Evolutionary conservation across 331 rosid species (phyloP), one percentile per base, ranked within the genome.

Genomic region (Cydonia oblonga): DNA sequence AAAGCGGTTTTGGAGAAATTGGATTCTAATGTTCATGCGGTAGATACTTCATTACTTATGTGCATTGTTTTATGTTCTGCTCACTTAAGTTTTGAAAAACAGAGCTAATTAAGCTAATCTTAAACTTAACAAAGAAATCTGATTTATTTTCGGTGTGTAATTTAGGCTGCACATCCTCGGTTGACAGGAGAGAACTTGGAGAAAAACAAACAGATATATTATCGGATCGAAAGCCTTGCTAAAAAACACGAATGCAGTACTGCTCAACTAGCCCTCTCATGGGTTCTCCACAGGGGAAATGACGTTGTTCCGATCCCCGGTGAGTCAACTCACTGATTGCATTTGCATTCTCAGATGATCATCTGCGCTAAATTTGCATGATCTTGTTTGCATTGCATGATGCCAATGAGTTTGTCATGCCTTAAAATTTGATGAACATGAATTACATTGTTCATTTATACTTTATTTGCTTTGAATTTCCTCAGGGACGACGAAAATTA

Each of bases 281-380:
- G 90, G 92, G 73, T 87, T 49, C 83, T 89, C 63, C 76, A 78
- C 0, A 85, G 77, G 71, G 92, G 92, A 44, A 40, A 85, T 7
- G 96, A 85, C 40, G 84, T 87, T 26, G 86, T 75, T 16, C 96
- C 96, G 23, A 87, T 89, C 38, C 96, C 96, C 52, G 96, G 85
- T 86, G 44, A 76, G 83, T 76, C 24, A 46, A 46, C 14, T 38
- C 44, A 10, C 46, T 40, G 14, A 12, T 40, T 10, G 15, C 16
- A 40, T 40, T 40, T 40, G 14, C 46, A 40, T 40, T 40, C 46
- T 3, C 0, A 3, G 44, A 38, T 38, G 44, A 38, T 40, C 46
- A 10, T 40, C 46, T 38, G 4, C 3, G 13, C 14, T 38, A 38
- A 38, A 38, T 38, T 12, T 40, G 15, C 15, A 40, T 0, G 15